phyloP scores from a whole-genome alignment of 2,329 filamentous ascomycete genomes.

The Ophiostoma perfectum region DNA sequence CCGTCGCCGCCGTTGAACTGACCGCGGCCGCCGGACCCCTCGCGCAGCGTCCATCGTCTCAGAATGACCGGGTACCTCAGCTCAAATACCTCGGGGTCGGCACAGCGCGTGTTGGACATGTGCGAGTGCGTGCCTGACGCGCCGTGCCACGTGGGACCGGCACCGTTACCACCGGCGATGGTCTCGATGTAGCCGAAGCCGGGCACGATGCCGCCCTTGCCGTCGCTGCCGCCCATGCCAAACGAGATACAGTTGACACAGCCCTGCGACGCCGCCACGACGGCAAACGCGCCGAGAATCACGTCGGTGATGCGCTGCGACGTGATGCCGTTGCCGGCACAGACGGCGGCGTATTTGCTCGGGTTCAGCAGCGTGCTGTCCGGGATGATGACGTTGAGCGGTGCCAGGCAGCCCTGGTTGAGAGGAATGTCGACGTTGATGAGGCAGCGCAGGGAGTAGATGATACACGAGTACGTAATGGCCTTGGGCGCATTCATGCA shows the following conservation, averaged over 20 bases:
- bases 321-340: slow-evolving; percentile 40
- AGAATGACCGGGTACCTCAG: slow-evolving; percentile 35
- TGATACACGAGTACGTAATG: slow-evolving; percentile 32
- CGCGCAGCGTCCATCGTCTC: slow-evolving; percentile 30
- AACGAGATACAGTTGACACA: slow-evolving; percentile 35
- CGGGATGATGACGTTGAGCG: slow-evolving; percentile 35
- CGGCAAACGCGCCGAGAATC: slow-evolving; percentile 32
- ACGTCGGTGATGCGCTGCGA: slow-evolving; percentile 34
- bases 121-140: slow-evolving; percentile 16
- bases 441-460: slow-evolving; percentile 37
- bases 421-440: slow-evolving; percentile 36
- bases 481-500: slow-evolving; percentile 24
- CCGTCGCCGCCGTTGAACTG: slow-evolving; percentile 34
- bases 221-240: slow-evolving; percentile 25
- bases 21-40: slow-evolving; percentile 32
- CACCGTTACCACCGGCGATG: slow-evolving; percentile 35
- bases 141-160: slow-evolving; percentile 32
- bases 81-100: slow-evolving; percentile 35
- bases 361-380: slow-evolving; percentile 34
- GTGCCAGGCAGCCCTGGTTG: slow-evolving; percentile 37
- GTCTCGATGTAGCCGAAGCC: slow-evolving; percentile 34
- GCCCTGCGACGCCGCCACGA: slow-evolving; percentile 31
- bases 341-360: slow-evolving; percentile 27
- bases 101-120: slow-evolving; percentile 18
- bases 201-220: slow-evolving; percentile 23